Percentiles rank a stretch among this genome's conserved stretches.
Conservation (phyloP, 441 rosid species). For the Pelargonium fulgidum region DNA sequence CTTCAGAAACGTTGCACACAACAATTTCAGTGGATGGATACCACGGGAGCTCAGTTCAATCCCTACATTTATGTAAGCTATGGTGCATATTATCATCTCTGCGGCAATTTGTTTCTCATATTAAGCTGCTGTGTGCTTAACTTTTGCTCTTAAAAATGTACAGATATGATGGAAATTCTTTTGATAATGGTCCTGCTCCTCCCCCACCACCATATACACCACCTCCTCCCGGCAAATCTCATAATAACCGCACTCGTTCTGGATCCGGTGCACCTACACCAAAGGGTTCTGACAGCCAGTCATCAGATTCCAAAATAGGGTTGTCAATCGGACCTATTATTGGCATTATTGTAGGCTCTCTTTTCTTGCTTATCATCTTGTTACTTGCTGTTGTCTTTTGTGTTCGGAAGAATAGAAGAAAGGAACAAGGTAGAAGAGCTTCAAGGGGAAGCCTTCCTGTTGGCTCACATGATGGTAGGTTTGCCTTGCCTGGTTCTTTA, state of each 20-base stretch:
- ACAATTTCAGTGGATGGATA: constrained; percentile 82
- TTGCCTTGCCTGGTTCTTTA: neutral
- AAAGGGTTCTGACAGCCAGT: constrained; percentile 29
- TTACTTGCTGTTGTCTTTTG: constrained; percentile 46
- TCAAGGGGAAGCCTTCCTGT: constrained; percentile 49
- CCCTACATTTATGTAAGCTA: constrained; percentile 60
- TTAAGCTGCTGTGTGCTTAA: constrained; percentile 17
- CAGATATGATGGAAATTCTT: constrained; percentile 83
- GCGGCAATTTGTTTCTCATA: neutral
- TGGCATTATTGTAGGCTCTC: constrained; percentile 59
- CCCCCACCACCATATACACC: constrained; percentile 55
- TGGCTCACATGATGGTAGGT: constrained; percentile 40
- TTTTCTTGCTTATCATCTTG: constrained; percentile 39
- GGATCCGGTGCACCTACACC: constrained; percentile 32
- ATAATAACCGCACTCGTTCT: constrained; percentile 35
- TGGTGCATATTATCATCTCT: constrained; percentile 2
- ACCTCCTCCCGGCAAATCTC: constrained; percentile 47
- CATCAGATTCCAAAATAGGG: constrained; percentile 45
- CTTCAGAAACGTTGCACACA: constrained; percentile 84
- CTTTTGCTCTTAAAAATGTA: constrained; percentile 24
- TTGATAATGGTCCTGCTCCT: constrained; percentile 72
- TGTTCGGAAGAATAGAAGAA: constrained; percentile 43
- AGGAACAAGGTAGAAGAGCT: constrained; percentile 40
- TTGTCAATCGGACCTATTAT: constrained; percentile 50
- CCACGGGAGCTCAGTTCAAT: constrained; percentile 64